A percentile compares a stretch with the other conserved stretches of the same genome.
phyloP scores from a whole-genome alignment of 371 early-diverging fungal genomes.

The Mortierella sp. region DNA sequence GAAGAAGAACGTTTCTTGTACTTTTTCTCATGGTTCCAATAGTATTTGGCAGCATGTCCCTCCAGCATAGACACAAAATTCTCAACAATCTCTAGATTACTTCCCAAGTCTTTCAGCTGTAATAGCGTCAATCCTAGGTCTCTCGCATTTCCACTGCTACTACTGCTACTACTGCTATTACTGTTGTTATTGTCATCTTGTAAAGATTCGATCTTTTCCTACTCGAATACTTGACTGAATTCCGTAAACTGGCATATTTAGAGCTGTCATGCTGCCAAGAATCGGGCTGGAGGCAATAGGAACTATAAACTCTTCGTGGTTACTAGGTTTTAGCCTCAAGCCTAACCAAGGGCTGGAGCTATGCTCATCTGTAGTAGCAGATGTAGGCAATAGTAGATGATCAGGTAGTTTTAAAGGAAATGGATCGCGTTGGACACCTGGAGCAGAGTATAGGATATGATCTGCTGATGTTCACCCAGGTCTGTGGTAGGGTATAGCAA shows the following conservation, averaged over 20 bases:
- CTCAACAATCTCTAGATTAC: conserved; percentile 20
- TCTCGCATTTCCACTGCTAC: not conserved
- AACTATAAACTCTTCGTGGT: conserved; percentile 1
- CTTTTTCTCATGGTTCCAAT: not conserved
- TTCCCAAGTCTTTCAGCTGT: conserved; percentile 13
- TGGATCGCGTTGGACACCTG: conserved; percentile 33
- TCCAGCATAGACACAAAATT: conserved; percentile 4
- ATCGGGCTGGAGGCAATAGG: not conserved
- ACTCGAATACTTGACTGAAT: conserved; percentile 13
- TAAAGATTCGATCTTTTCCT: conserved; percentile 9
- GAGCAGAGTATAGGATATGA: conserved; percentile 33
- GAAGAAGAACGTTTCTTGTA: too few species aligned
- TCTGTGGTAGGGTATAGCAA: not conserved
- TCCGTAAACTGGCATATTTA: conserved; percentile 17
- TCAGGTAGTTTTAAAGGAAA: conserved; percentile 27
- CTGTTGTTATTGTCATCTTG: not conserved
- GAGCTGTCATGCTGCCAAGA: conserved; percentile 14
- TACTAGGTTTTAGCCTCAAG: not conserved
- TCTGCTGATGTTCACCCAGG: conserved; percentile 25
- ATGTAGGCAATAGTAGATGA: conserved; percentile 9
- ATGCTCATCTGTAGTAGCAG: not conserved
- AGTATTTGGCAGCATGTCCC: conserved; percentile 8
- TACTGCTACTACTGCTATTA: not conserved
- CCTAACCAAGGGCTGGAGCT: not conserved
- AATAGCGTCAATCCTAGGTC: conserved; percentile 12